Percentiles rank a stretch among this genome's conserved stretches.
Conservation (phyloP, 2,329 filamentous ascomycete genomes). For the Ascosphaera pollenicola region DNA sequence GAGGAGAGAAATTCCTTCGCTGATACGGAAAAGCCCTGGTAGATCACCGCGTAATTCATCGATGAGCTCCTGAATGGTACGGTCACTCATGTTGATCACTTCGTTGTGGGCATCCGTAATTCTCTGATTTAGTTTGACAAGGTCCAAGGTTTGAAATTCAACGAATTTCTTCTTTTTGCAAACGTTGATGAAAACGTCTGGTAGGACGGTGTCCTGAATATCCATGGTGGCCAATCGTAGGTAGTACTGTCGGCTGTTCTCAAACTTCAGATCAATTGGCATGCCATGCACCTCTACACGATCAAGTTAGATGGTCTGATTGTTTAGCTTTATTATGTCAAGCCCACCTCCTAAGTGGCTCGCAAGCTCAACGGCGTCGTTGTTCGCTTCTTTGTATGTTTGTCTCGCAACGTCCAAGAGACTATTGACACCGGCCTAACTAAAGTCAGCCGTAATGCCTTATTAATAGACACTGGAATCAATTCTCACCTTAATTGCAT, state of each 20-base stretch:
- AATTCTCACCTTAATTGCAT: constrained; percentile 49
- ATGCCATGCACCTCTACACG: constrained; percentile 34
- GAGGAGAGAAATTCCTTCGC: constrained; percentile 64
- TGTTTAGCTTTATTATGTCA: no score
- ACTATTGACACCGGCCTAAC: constrained; percentile 54
- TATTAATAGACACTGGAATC: background rate
- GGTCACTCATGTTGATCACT: constrained; percentile 62
- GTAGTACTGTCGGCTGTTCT: constrained; percentile 59
- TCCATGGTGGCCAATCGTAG: constrained; percentile 42
- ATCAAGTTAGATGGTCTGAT: background rate
- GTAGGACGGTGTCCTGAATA: constrained; percentile 35
- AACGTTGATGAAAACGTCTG: constrained; percentile 55
- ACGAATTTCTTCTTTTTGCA: constrained; percentile 50
- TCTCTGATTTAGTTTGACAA: constrained; percentile 60
- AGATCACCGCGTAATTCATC: constrained; percentile 49
- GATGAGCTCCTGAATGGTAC: constrained; percentile 49
- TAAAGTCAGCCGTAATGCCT: constrained; percentile 6
- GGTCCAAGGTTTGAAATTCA: constrained; percentile 68
- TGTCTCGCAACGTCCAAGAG: constrained; percentile 73
- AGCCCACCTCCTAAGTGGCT: constrained; percentile 39
- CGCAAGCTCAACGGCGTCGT: constrained; percentile 53
- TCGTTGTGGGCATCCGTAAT: constrained; percentile 67
- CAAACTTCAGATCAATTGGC: constrained; percentile 47
- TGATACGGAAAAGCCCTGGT: constrained; percentile 56
- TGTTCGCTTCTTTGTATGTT: constrained; percentile 71